Conservation (phyloP, 257 asterid species). For the Solanum piurae region DNA sequence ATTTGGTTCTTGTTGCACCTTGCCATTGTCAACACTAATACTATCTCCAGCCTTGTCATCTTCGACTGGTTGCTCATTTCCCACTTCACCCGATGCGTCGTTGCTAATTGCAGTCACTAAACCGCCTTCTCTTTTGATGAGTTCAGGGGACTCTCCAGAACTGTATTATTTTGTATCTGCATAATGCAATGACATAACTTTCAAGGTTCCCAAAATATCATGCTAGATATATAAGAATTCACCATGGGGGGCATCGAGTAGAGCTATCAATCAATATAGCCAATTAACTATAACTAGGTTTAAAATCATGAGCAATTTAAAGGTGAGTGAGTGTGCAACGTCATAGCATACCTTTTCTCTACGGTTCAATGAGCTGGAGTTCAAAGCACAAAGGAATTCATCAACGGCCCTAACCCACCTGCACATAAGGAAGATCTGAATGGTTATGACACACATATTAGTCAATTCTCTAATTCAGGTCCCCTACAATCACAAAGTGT, state of each 20-base stretch:
- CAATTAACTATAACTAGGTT: not conserved
- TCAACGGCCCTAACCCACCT: constrained; percentile 95
- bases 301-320: not conserved
- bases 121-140: constrained; percentile 44
- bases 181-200: not conserved
- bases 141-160: constrained; percentile 19
- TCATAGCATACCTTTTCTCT: constrained; percentile 16
- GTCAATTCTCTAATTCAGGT: not conserved
- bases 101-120: constrained; percentile 29
- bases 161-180: constrained; percentile 14
- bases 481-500: not conserved
- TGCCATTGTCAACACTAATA: not conserved
- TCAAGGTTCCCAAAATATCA: not conserved
- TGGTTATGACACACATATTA: not conserved
- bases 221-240: not conserved
- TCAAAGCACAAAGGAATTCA: constrained; percentile 52
- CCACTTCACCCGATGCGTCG: constrained; percentile 12
- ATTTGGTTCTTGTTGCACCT: not conserved
- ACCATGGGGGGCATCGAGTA: not conserved
- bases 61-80: not conserved
- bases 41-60: constrained; percentile 9
- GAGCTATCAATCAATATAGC: not conserved
- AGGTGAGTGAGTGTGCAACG: not conserved
- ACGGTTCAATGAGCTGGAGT: constrained; percentile 39
- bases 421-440: not conserved